phyloP scores from a whole-genome alignment of 306 rosid genomes.

The peach (Prunus persica) region Prunus_persica_NCBIv2 NC_034012.1:11249501-11250000 shows the following conservation, averaged over 20 bases:
- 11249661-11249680: neutral
- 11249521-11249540: neutral
- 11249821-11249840: slow-evolving; percentile 1
- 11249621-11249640: neutral
- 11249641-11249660: neutral
- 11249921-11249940: neutral
- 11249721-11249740: slow-evolving; percentile 44
- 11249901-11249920: neutral
- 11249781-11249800: slow-evolving; percentile 31
- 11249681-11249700: neutral
- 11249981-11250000: neutral
- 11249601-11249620: neutral
- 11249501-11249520: neutral
- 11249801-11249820: slow-evolving; percentile 20
- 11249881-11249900: neutral
- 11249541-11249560: neutral
- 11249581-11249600: neutral
- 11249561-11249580: neutral
- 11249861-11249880: slow-evolving; percentile 34
- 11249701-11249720: slow-evolving; percentile 44
- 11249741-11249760: slow-evolving; percentile 57
- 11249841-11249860: slow-evolving; percentile 5
- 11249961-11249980: neutral
- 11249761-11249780: slow-evolving; percentile 53
- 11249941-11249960: neutral